Base-by-base conservation (phyloP, 2,329 filamentous ascomycete species). In the Fusarium poae region DNA sequence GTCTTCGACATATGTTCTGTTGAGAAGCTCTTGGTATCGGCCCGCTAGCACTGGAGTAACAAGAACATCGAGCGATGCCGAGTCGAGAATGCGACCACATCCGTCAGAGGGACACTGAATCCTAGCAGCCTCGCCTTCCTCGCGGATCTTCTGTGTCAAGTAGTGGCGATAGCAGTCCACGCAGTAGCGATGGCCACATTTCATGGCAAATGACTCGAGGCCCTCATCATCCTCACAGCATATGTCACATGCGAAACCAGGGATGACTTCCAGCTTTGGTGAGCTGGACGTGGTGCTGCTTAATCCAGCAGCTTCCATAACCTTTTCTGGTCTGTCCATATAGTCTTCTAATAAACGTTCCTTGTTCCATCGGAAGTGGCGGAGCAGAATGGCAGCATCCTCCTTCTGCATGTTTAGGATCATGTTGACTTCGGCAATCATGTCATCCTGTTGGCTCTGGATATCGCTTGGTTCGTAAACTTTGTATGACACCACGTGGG, bases 1-100 rank as follows among this genome's bases (percentile, higher is more conserved):
- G 79, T 99, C 95, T 79, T 99, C 96, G 63, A 99, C 96, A 75
- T 97, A 99, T 9, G 94, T 97, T 72, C 96, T 87, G 75, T 92
- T 97, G 34, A 99, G 89, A 18, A 99, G 86, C 72, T 92, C 89
- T 69, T 92, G 89, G 76, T 99, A 99, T 70, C 94, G 83, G 50
- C 78, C 83, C 27, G 80, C 82, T 27, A 91, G 77, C 8, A 89
- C 86, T 1, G 81, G 64, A 0, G 86, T 83, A 23, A 91, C 88
- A 7, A 99, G 86, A 23, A 98, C 81, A 74, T 94, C 90, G 45
- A 99, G 84, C 12, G 94, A 96, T 74, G 91, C 92, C 2, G 94
- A 92, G 77, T 99, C 96, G 62, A 99, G 92, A 69, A 98, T 94
- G 57, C 93, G 89, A 75, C 91, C 92, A 80, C 96, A 99, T 34